Evolutionary conservation across 495 filamentous ascomycete genomes (phyloP), one percentile per base, ranked within the genome.

Genomic region (Penicillium atrosanguineum): DNA sequence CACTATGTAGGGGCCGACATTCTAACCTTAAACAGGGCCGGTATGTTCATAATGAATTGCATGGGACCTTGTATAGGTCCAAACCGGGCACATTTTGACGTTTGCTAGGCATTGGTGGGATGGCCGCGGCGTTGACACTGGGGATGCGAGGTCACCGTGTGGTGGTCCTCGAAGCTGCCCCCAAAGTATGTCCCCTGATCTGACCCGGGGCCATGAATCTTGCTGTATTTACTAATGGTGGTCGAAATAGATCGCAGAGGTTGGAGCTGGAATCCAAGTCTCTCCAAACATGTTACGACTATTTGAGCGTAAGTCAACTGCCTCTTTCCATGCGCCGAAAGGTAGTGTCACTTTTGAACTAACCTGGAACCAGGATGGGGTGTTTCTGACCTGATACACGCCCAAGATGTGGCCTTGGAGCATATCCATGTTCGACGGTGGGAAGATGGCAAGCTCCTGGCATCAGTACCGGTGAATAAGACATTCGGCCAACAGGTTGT

Each of bases 181-280:
- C 66, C 5, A 67, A 72, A 56, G 68, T 71, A 68, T 43, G 63
- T 23, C 1, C 11, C 31, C 3, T 8, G 14, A 23, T 29, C n/a
- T 5, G 42, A 48, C n/a, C 34, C 18, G 12, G 40, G 16, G 8
- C 36, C 16, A 14, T 41, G 23, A 40, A 12, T 26, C 18, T 11
- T 49, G 51, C 57, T 2, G 5, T 23, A 23, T 23, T 23, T 2
- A 23, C 5, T 57, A 58, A 59, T 38, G 23, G 5, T 15, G 7
- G 0, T 25, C 15, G 14, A 12, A 43, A 43, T 46, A 73, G 68
- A 59, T 73, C 38, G 75, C 74, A 56, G 83, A 87, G 67, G 86
- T 91, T 43, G 89, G 89, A 55, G 88, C 87, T 6, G 88, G 88
- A 15, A 89, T 92, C 56, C 87, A 92, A 66, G 79, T 91, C 14